phyloP scores from a whole-genome alignment of 768 basidiomycete genomes.

The Sarcomyxa edulis region DNA sequence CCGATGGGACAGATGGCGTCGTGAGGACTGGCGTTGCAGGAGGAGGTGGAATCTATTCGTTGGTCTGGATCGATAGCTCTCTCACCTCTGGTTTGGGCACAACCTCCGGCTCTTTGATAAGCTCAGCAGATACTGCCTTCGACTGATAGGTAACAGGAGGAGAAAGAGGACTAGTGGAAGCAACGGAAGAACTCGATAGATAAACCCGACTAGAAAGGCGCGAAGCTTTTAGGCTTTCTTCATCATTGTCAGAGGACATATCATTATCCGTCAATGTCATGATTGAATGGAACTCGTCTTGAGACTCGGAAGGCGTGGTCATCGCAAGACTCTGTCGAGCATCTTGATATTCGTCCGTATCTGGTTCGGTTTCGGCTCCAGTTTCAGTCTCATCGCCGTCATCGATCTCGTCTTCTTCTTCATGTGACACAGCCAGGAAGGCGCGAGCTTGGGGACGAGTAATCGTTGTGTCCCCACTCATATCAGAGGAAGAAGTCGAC shows the following conservation, averaged over 20 bases:
- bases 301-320: slow-evolving; percentile 61
- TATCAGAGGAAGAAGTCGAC: slow-evolving; percentile 17
- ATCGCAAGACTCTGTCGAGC: slow-evolving; percentile 66
- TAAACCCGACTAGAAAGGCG: slow-evolving; percentile 27
- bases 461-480: slow-evolving; percentile 34
- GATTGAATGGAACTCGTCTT: slow-evolving; percentile 74
- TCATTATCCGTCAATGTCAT: slow-evolving; percentile 68
- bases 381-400: slow-evolving; percentile 61
- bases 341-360: slow-evolving; percentile 71
- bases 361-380: slow-evolving; percentile 65
- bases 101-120: slow-evolving; percentile 18
- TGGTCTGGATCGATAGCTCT: slow-evolving; percentile 80
- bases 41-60: slow-evolving; percentile 54
- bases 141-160: slow-evolving; percentile 47
- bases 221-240: slow-evolving; percentile 76
- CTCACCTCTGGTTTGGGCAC: slow-evolving; percentile 61
- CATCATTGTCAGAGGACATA: slow-evolving; percentile 53
- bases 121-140: slow-evolving; percentile 8
- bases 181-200: too few relatives aligned
- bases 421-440: slow-evolving; percentile 25
- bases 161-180: slow-evolving; percentile 25
- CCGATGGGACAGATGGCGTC: slow-evolving; percentile 21
- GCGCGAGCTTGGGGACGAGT: slow-evolving; percentile 22
- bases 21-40: slow-evolving; percentile 26
- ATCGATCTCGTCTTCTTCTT: slow-evolving; percentile 19